These are phyloP conservation scores for Xylariaceae sp. DNA, from an alignment of 2,329 filamentous ascomycete genomes.

Conservation along the genomic window DNA sequence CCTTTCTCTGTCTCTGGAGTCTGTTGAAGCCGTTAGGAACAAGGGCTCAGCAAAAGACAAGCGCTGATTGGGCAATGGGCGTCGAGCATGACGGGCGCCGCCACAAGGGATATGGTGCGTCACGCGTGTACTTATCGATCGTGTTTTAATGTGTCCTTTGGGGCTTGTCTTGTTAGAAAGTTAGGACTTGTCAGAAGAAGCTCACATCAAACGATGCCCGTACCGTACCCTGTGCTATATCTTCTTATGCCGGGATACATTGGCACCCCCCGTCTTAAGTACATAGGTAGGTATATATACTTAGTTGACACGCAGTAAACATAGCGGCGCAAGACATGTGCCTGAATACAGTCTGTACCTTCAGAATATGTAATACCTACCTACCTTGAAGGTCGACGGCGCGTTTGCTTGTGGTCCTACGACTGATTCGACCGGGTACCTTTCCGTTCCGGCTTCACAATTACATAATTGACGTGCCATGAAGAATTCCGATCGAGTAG, in stretches of 20 bases:
- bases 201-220: not conserved
- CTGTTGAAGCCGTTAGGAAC: constrained; percentile 17
- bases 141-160: no score
- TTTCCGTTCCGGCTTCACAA: not conserved
- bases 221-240: no score
- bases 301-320: not conserved
- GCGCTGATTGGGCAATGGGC: constrained; percentile 19
- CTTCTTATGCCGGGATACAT: not conserved
- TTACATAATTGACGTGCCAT: no score
- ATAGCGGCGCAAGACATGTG: not conserved
- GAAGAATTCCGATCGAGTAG: no score
- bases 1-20: constrained; percentile 21
- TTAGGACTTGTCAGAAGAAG: constrained; percentile 8
- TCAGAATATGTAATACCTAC: not conserved
- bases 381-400: not conserved
- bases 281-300: not conserved
- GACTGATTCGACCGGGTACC: not conserved
- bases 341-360: no score
- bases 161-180: no score
- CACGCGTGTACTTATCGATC: no score
- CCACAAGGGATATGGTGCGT: constrained; percentile 10
- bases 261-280: not conserved
- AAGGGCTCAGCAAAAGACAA: constrained; percentile 9
- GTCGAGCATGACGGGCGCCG: constrained; percentile 18
- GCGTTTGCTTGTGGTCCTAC: not conserved